Evolutionary conservation across 352 stramenopile species (phyloP).

Genomic region (Plasmopara halstedii): DNA sequence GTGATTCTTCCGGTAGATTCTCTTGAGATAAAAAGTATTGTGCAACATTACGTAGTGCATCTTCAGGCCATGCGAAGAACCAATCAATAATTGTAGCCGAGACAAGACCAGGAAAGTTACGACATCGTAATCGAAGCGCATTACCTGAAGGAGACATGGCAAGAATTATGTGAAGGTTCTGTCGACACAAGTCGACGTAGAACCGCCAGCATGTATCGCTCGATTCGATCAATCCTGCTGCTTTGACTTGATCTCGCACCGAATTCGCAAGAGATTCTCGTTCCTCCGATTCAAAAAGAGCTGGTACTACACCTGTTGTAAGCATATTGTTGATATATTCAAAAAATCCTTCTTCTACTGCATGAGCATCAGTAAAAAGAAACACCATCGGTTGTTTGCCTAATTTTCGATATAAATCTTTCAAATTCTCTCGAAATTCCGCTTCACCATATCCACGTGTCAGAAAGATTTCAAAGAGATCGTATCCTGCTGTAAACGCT

Average conservation of each 20-base stretch:
- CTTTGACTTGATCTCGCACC: constrained; percentile 87
- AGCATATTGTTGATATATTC: constrained; percentile 98
- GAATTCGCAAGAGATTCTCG: constrained; percentile 76
- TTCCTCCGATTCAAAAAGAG: constrained; percentile 90
- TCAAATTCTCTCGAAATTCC: constrained; percentile 93
- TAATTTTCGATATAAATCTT: constrained; percentile 89
- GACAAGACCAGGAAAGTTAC: constrained; percentile 93
- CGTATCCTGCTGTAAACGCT: constrained; percentile 89
- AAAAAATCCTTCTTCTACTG: constrained; percentile 94
- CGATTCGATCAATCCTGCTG: constrained; percentile 82
- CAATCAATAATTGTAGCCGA: constrained; percentile 93
- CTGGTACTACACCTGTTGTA: constrained; percentile 91
- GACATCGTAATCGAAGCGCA: constrained; percentile 89
- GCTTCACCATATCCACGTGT: constrained; percentile 89
- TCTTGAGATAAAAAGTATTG: constrained; percentile 92
- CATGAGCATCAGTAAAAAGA: constrained; percentile 94
- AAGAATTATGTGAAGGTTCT: constrained; percentile 92
- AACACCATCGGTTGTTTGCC: constrained; percentile 88
- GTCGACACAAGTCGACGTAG: constrained; percentile 89
- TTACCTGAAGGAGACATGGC: constrained; percentile 92
- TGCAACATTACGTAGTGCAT: constrained; percentile 90
- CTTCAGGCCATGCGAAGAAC: constrained; percentile 94
- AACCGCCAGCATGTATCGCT: constrained; percentile 93
- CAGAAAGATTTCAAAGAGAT: constrained; percentile 93
- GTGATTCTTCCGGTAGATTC: constrained; percentile 80